Evolutionary conservation across 2,329 filamentous ascomycete species (phyloP).

Genomic region (Exophiala sp.): DNA sequence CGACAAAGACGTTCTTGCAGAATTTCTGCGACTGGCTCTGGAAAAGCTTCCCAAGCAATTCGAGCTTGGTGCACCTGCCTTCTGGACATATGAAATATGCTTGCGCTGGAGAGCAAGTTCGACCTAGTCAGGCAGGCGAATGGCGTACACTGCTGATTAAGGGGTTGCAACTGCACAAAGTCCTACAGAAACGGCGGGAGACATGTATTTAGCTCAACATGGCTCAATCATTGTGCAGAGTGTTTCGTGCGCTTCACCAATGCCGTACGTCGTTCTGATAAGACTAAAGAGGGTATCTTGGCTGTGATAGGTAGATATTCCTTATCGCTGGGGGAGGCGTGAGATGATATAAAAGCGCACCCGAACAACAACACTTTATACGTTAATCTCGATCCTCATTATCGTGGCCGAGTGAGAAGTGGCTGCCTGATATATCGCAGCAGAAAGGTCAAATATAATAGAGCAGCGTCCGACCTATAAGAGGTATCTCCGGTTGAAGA

Average conservation of each 20-base stretch:
- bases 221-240: too few relatives aligned
- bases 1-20: background rate
- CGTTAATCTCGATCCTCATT: background rate
- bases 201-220: too few relatives aligned
- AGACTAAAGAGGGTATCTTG: too few relatives aligned
- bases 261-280: too few relatives aligned
- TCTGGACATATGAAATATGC: background rate
- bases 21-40: background rate
- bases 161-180: background rate
- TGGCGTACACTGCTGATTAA: background rate
- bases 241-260: too few relatives aligned
- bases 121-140: background rate
- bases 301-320: too few relatives aligned
- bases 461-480: slow-evolving; percentile 42
- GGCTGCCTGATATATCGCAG: slow-evolving; percentile 33
- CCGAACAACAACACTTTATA: background rate
- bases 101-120: slow-evolving; percentile 1
- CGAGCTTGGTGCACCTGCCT: background rate
- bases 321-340: too few relatives aligned
- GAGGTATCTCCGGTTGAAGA: slow-evolving; percentile 4
- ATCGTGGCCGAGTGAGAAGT: slow-evolving; percentile 25
- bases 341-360: too few relatives aligned
- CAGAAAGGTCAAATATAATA: slow-evolving; percentile 37
- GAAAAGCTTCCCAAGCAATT: background rate
- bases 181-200: too few relatives aligned